Conservation (phyloP, 2,329 filamentous ascomycete genomes). For the Botrytis cinerea region DNA sequence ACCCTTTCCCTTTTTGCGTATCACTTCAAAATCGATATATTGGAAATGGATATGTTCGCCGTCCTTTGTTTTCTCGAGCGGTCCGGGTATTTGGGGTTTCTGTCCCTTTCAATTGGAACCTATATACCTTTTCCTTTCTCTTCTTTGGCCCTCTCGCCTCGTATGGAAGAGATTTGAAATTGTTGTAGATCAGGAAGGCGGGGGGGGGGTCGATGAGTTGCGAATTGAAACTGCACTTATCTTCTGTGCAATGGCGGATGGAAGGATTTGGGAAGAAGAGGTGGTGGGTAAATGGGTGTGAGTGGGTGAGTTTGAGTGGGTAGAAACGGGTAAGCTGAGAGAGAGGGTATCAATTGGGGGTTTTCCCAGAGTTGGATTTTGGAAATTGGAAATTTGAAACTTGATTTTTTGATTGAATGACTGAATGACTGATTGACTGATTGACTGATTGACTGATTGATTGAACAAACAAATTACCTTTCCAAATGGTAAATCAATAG, state of each 20-base stretch:
- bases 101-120: conserved; percentile 10
- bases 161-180: conserved; percentile 1
- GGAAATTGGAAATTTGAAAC: background rate
- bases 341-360: conserved; percentile 15
- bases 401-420: background rate
- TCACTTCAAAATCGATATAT: conserved; percentile 27
- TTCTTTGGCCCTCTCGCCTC: background rate
- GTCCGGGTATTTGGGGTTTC: conserved; percentile 13
- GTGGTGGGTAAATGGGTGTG: background rate
- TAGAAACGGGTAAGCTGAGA: conserved; percentile 1
- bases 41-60: conserved; percentile 25
- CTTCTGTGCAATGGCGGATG: conserved; percentile 20
- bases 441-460: background rate
- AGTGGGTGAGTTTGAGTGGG: conserved; percentile 15
- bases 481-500: conserved; percentile 11
- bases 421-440: background rate
- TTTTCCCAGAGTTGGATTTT: background rate
- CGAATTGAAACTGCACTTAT: conserved; percentile 22
- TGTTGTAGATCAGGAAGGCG: conserved; percentile 2
- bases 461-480: conserved; percentile 19
- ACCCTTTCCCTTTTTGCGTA: conserved; percentile 23
- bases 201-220: conserved; percentile 3
- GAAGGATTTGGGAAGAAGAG: conserved; percentile 10
- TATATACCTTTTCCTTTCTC: conserved; percentile 1
- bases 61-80: conserved; percentile 17